Evolutionary conservation across 176 grass and related monocot genomes (phyloP).

Genomic region (Ananas comosus): DNA sequence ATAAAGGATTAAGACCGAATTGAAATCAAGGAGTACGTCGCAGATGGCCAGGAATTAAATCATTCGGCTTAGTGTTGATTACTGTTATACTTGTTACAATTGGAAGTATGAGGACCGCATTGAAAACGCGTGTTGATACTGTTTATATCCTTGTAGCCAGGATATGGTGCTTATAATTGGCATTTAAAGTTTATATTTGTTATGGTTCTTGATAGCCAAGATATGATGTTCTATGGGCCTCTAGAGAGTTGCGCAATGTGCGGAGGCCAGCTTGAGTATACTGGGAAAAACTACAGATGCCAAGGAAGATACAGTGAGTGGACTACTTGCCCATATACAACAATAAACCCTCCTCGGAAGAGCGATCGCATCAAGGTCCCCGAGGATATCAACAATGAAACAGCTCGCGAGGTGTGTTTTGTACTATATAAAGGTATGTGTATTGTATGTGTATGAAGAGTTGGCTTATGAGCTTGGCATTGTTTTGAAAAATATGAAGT

Average conservation of each 20-base stretch:
- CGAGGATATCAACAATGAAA: conserved; percentile 34
- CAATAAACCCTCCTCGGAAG: conserved; percentile 33
- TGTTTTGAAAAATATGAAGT: conserved; percentile 33
- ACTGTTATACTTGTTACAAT: too few relatives aligned
- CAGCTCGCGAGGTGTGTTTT: conserved; percentile 29
- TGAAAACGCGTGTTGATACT: too few relatives aligned
- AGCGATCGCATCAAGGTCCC: conserved; percentile 33
- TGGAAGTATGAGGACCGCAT: too few relatives aligned
- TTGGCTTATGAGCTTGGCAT: neutral
- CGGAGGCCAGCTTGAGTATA: conserved; percentile 44
- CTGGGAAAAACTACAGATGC: conserved; percentile 47
- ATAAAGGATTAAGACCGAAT: too few relatives aligned
- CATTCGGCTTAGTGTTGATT: too few relatives aligned
- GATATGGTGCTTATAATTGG: conserved; percentile 36
- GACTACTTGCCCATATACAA: conserved; percentile 43
- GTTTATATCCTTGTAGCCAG: conserved; percentile 5
- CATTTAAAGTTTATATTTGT: neutral
- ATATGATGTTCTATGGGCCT: conserved; percentile 76
- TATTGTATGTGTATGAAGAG: neutral
- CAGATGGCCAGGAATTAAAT: too few relatives aligned
- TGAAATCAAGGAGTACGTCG: too few relatives aligned
- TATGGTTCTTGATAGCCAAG: conserved; percentile 29
- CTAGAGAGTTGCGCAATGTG: conserved; percentile 55
- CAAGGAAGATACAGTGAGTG: conserved; percentile 45
- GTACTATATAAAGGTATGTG: neutral